Conservation (phyloP, 352 stramenopile genomes). For the Phytophthora brassicae region DNA sequence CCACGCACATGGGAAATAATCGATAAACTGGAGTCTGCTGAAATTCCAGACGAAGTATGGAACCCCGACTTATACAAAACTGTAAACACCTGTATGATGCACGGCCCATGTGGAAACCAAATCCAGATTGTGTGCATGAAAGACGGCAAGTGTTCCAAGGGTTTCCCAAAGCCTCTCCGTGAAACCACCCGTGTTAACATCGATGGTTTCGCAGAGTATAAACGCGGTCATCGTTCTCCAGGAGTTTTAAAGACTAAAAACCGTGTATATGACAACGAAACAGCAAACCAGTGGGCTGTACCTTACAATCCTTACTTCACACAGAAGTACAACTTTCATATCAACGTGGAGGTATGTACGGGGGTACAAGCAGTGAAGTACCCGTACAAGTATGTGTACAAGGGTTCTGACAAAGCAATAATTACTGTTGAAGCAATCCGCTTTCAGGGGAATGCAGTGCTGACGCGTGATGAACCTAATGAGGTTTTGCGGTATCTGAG, state of each 20-base stretch:
- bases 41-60: constrained; percentile 21
- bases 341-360: neutral
- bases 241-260: neutral
- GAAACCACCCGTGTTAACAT: neutral
- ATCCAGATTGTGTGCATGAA: constrained; percentile 15
- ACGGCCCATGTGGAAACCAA: constrained; percentile 9
- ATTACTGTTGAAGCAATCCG: neutral
- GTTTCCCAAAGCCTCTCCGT: constrained; percentile 21
- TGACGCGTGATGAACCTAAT: neutral
- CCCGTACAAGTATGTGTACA: constrained; percentile 13
- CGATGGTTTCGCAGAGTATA: no score
- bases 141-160: constrained; percentile 22
- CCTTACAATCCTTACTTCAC: constrained; percentile 17
- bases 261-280: constrained; percentile 17
- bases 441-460: neutral
- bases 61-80: constrained; percentile 10
- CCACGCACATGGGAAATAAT: constrained; percentile 6
- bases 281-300: neutral
- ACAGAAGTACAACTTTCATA: constrained; percentile 3
- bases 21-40: constrained; percentile 22
- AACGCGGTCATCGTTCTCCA: neutral
- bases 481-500: neutral
- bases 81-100: constrained; percentile 6
- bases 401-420: neutral
- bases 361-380: neutral